Evolutionary conservation across 805 yeast genomes (phyloP), one percentile per base, ranked within the genome.

Genomic region (Hanseniaspora clermontiae): DNA sequence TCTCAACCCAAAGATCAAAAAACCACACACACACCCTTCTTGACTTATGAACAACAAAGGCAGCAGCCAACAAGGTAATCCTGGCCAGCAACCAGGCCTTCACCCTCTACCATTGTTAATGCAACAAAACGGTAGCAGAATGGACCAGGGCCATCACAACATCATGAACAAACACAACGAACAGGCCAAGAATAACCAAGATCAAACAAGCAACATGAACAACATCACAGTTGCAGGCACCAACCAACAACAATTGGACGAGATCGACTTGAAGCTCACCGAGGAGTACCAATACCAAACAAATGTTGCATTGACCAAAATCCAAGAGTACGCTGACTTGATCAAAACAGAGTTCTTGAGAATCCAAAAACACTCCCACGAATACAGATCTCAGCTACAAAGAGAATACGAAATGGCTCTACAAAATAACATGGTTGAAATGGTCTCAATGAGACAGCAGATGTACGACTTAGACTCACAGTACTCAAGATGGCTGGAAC

Each of bases 211-310:
- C 31, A 48, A 42, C 12, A 55, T 57, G 62, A 58, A 46, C 64
- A 62, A 51, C 62, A 58, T 31, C 61, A 56, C 37, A 61, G 51
- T 17, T 19, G 20, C 51, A 51, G 53, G 24, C 51, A 38, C 15
- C 56, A 43, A 17, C 47, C 32, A 40, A 29, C 39, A 42, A 32
- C 56, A 52, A 43, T 19, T 47, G 7, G 51, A 46, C 6, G 51
- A 47, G 17, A 39, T 43, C 19, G 51, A 53, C 11, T 7, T 43
- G 36, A 36, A 50, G 14, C 20, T 51, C 5, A 40, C 56, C 61
- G 61, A 56, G 60, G 54, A 60, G 39, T 65, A 19, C 62, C 67
- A 59, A 62, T 65, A 59, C 63, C 68, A 51, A 43, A 52, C 48
- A 32, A 43, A 40, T 54, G 52, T 55, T 55, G 57, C 42, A 57